phyloP scores from a whole-genome alignment of 768 basidiomycete genomes.

The Podaxis sp. region DNA sequence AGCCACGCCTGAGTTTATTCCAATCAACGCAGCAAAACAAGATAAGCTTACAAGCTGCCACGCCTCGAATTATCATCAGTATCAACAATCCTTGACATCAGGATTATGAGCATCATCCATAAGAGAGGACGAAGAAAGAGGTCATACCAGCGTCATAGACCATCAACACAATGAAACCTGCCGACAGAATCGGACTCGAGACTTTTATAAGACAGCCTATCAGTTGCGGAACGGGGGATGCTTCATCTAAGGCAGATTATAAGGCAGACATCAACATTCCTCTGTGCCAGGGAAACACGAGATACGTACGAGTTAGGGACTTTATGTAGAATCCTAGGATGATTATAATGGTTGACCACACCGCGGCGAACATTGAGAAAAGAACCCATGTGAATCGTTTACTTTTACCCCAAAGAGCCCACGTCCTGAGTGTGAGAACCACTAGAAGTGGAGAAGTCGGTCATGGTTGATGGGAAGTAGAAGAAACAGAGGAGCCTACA shows the following conservation, averaged over 20 bases:
- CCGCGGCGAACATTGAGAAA: not conserved
- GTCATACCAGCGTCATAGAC: not conserved
- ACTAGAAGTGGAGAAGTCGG: not conserved
- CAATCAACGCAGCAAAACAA: too few species aligned
- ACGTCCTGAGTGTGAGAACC: constrained; percentile 5
- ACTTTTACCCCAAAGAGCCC: not conserved
- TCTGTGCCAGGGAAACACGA: too few species aligned
- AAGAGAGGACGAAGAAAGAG: not conserved
- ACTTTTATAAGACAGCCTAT: not conserved
- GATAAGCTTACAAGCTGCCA: not conserved
- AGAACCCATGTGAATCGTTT: not conserved
- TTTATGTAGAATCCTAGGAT: not conserved
- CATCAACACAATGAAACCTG: not conserved
- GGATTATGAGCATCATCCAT: not conserved
- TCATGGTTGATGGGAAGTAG: not conserved
- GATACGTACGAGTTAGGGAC: not conserved
- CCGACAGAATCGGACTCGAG: not conserved
- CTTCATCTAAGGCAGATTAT: not conserved
- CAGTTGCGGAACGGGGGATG: not conserved
- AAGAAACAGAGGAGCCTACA: not conserved
- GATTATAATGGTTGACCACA: not conserved
- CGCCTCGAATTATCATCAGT: not conserved
- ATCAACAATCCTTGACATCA: not conserved
- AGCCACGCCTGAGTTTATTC: not conserved
- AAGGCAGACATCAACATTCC: not conserved